Evolutionary conservation across 2,329 filamentous ascomycete species (phyloP).

Genomic region (Exophiala oligosperma): DNA sequence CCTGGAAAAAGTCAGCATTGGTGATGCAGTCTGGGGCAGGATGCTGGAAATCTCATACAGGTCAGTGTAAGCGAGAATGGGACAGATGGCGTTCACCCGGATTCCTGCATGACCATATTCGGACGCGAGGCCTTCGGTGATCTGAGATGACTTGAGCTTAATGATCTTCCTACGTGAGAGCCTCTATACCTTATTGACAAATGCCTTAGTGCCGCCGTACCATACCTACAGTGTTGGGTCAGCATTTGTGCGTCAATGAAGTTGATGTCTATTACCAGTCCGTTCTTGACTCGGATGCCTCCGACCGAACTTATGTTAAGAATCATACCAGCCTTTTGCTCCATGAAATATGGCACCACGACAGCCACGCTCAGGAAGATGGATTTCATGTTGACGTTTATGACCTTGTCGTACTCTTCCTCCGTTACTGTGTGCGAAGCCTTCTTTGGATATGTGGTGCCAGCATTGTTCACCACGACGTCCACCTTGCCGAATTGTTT

Average conservation of each 20-base stretch:
- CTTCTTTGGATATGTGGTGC: conserved; percentile 39
- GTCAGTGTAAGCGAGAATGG: conserved; percentile 17
- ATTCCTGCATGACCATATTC: conserved; percentile 19
- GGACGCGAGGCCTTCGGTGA: conserved; percentile 17
- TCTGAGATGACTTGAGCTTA: background rate
- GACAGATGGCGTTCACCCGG: conserved; percentile 14
- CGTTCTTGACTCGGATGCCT: conserved; percentile 22
- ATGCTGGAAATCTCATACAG: conserved; percentile 1
- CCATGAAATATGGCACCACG: conserved; percentile 34
- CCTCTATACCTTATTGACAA: conserved; percentile 11
- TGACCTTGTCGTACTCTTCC: conserved; percentile 35
- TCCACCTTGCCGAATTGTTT: conserved; percentile 70
- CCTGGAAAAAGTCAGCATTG: conserved; percentile 2
- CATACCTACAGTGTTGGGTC: conserved; percentile 11
- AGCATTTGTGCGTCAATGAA: background rate
- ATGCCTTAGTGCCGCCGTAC: conserved; percentile 26
- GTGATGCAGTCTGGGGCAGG: background rate
- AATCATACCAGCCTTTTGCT: conserved; percentile 21
- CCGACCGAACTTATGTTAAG: conserved; percentile 24
- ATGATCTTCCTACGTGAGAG: too few relatives aligned
- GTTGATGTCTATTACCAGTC: conserved; percentile 5
- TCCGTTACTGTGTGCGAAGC: conserved; percentile 31
- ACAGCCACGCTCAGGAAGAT: conserved; percentile 34
- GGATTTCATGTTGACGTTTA: conserved; percentile 35
- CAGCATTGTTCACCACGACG: conserved; percentile 87